Percentiles rank a stretch among this genome's conserved stretches.
Conservation (phyloP, 768 basidiomycete genomes). For the Ephemerocybe angulata region DNA sequence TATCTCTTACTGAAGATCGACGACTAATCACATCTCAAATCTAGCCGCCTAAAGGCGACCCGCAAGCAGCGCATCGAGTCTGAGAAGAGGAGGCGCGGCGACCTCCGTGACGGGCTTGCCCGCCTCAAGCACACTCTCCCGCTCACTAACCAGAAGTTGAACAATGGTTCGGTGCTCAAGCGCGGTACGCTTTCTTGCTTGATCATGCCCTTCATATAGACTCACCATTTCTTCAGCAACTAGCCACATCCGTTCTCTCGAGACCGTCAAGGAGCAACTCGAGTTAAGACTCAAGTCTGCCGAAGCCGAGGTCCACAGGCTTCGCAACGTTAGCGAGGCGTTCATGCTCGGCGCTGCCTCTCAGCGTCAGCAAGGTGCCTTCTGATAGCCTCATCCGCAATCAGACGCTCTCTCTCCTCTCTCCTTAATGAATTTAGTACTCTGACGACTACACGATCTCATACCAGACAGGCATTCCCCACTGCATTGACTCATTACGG, state of each 20-base stretch:
- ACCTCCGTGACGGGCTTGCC: constrained; percentile 89
- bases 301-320: constrained; percentile 76
- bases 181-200: constrained; percentile 48
- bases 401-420: constrained; percentile 15
- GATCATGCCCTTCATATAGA: too few relatives aligned
- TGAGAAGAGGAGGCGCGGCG: constrained; percentile 87
- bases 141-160: constrained; percentile 86
- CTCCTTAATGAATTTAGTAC: constrained; percentile 11
- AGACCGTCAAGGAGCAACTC: constrained; percentile 71
- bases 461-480: constrained; percentile 57
- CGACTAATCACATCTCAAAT: constrained; percentile 4
- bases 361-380: constrained; percentile 53
- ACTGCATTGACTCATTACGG: constrained; percentile 54
- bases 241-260: constrained; percentile 82
- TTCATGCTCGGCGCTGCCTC: constrained; percentile 83
- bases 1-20: background rate
- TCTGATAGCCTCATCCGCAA: constrained; percentile 42
- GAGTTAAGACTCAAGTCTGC: constrained; percentile 75
- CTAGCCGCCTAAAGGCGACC: constrained; percentile 80
- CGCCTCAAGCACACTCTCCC: constrained; percentile 89
- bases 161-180: constrained; percentile 88
- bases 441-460: constrained; percentile 39
- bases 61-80: constrained; percentile 92
- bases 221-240: constrained; percentile 48
- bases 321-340: constrained; percentile 83